phyloP scores from a whole-genome alignment of 2,329 filamentous ascomycete species.

The Fusarium fujikuroi region DNA sequence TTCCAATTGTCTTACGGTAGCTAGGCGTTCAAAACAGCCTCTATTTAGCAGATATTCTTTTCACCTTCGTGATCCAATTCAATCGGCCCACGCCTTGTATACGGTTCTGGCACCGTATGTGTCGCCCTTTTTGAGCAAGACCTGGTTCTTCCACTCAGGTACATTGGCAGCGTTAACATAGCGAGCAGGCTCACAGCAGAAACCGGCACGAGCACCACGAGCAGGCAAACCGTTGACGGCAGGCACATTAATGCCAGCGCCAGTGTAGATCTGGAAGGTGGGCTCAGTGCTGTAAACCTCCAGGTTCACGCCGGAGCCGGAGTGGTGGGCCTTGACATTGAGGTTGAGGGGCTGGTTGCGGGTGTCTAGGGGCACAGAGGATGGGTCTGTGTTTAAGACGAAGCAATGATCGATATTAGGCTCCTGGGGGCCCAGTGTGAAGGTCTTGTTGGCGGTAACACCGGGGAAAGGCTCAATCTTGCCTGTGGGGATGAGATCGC shows the following conservation, averaged over 20 bases:
- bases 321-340: conserved; percentile 78
- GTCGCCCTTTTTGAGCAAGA: conserved; percentile 84
- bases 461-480: conserved; percentile 72
- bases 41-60: conserved; percentile 16
- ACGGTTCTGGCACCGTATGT: conserved; percentile 83
- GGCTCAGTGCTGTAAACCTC: conserved; percentile 93
- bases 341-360: conserved; percentile 70
- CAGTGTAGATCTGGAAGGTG: conserved; percentile 97
- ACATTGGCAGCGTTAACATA: conserved; percentile 91
- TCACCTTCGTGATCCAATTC: conserved; percentile 28
- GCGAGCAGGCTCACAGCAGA: conserved; percentile 92
- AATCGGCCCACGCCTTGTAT: conserved; percentile 86
- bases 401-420: conserved; percentile 94
- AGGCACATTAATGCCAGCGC: conserved; percentile 83
- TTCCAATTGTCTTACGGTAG: conserved; percentile 17
- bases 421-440: conserved; percentile 75
- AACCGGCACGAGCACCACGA: conserved; percentile 75
- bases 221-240: conserved; percentile 70
- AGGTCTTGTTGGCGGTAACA: conserved; percentile 72
- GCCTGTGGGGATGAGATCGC: conserved; percentile 77
- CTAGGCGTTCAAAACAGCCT: conserved; percentile 17
- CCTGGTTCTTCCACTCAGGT: conserved; percentile 81
- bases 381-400: conserved; percentile 73
- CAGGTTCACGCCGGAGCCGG: conserved; percentile 79
- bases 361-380: conserved; percentile 72